Conservation (phyloP, 768 basidiomycete species). For the Tricholoma terreum region DNA sequence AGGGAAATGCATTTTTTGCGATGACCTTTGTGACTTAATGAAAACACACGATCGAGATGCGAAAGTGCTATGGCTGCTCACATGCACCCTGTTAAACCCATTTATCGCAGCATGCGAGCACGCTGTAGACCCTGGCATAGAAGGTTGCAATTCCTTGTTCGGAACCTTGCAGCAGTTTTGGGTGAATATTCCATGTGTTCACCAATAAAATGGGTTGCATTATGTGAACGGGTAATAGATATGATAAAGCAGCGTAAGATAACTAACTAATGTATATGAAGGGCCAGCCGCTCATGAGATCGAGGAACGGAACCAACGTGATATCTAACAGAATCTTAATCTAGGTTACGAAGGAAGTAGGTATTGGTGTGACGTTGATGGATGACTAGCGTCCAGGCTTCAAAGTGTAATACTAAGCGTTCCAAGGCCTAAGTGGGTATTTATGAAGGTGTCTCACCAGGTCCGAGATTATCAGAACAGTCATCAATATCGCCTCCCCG, state of each 20-base stretch:
- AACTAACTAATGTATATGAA: not conserved
- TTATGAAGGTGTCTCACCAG: not conserved
- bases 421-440: not conserved
- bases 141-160: not conserved
- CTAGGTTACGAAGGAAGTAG: not conserved
- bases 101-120: not conserved
- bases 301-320: not conserved
- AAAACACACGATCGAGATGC: not conserved
- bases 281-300: not conserved
- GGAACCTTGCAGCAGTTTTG: not conserved
- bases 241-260: not conserved
- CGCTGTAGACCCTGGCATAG: not conserved
- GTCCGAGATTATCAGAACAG: not conserved
- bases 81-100: not conserved
- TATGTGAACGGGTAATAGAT: not conserved
- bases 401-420: not conserved
- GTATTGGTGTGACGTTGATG: not conserved
- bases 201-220: not conserved
- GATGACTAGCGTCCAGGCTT: not conserved
- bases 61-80: not conserved
- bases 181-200: not conserved
- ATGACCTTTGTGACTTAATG: not conserved
- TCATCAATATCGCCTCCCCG: slow-evolving; percentile 3
- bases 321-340: not conserved
- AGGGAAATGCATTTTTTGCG: not conserved